Conservation (phyloP, 345 rosid genomes). For the Geranium rotundifolium region DNA sequence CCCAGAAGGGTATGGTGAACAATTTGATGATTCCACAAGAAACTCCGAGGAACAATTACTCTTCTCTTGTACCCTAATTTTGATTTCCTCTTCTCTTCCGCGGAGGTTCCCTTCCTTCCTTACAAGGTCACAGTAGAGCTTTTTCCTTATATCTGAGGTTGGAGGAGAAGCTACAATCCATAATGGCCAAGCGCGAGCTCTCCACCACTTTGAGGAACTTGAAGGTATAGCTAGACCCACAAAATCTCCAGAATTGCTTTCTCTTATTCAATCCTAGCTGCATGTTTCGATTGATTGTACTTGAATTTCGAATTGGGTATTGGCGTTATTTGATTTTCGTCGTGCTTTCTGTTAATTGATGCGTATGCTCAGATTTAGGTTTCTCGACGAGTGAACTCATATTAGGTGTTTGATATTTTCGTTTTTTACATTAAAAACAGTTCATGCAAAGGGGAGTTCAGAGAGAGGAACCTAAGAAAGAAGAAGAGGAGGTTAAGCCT, state of each 20-base stretch:
- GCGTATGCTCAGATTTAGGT: not conserved
- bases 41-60: too few species aligned
- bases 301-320: not conserved
- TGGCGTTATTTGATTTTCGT: not conserved
- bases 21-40: too few species aligned
- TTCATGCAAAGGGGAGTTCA: slow-evolving; percentile 78
- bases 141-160: not conserved
- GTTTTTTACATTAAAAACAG: slow-evolving; percentile 20
- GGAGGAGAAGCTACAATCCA: not conserved
- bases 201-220: slow-evolving; percentile 74
- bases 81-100: too few species aligned
- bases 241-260: not conserved
- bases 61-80: too few species aligned
- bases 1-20: too few species aligned
- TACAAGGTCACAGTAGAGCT: too few species aligned
- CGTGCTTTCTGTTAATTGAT: not conserved
- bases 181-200: slow-evolving; percentile 79
- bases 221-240: slow-evolving; percentile 37
- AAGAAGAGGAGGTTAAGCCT: slow-evolving; percentile 44
- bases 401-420: not conserved
- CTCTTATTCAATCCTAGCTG: not conserved
- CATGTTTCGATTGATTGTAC: not conserved
- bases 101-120: too few species aligned
- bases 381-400: not conserved
- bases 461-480: slow-evolving; percentile 45